These are phyloP conservation scores for Hyphopichia buzzinii DNA, from an alignment of 1,139 yeast species.

Conservation along the genomic window DNA sequence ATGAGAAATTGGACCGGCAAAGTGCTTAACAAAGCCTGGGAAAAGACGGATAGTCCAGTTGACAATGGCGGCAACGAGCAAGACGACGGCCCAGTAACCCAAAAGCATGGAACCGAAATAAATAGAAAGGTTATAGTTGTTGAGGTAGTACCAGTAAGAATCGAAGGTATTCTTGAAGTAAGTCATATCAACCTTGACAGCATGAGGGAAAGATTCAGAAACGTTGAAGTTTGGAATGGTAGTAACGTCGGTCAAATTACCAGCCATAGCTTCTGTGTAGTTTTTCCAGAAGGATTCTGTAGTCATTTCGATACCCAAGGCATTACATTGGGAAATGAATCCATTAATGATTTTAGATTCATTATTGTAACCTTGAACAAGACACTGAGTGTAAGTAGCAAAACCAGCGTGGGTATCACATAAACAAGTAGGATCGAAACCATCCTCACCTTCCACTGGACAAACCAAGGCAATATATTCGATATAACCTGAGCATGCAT, in stretches of 20 bases:
- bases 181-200: conserved; percentile 10
- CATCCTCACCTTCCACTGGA: background rate
- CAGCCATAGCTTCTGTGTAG: conserved; percentile 7
- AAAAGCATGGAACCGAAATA: conserved; percentile 48
- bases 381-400: conserved; percentile 18
- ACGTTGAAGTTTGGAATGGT: conserved; percentile 10
- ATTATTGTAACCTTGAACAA: conserved; percentile 15
- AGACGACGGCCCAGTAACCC: conserved; percentile 49
- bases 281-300: conserved; percentile 9
- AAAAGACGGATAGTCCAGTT: conserved; percentile 39
- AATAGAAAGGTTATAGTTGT: conserved; percentile 36
- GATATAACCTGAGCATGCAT: conserved; percentile 3
- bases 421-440: conserved; percentile 11
- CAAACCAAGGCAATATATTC: conserved; percentile 3
- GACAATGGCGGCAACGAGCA: conserved; percentile 37
- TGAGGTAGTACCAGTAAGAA: conserved; percentile 4
- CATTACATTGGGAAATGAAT: conserved; percentile 14
- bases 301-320: conserved; percentile 2
- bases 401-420: conserved; percentile 17
- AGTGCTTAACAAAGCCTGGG: conserved; percentile 21
- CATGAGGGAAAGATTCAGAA: conserved; percentile 6
- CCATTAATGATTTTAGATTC: conserved; percentile 10
- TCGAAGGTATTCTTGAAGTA: conserved; percentile 6
- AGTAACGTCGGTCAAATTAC: conserved; percentile 7
- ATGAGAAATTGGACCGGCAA: conserved; percentile 23